phyloP scores from a whole-genome alignment of 1,284 basidiomycete species.

The Austroboletus niveus region DNA sequence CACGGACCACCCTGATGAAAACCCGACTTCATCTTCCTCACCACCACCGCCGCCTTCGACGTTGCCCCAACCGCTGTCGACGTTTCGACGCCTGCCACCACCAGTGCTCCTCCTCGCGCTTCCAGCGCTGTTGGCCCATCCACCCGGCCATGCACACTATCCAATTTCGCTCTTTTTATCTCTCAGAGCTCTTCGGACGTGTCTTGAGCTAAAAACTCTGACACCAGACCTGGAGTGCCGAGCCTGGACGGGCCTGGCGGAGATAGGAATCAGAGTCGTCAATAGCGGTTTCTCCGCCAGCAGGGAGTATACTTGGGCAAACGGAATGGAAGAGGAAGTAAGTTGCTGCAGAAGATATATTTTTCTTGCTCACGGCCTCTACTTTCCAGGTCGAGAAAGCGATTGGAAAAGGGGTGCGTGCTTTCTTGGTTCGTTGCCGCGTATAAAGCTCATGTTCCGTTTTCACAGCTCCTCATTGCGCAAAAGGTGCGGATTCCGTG shows the following conservation, averaged over 20 bases:
- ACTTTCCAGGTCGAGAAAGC: constrained; percentile 47
- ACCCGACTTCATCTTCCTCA: not conserved
- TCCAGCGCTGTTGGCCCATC: constrained; percentile 57
- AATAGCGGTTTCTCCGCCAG: constrained; percentile 42
- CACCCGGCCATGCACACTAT: constrained; percentile 57
- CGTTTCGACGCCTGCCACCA: constrained; percentile 41
- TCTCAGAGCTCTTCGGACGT: constrained; percentile 51
- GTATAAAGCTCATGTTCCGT: constrained; percentile 1
- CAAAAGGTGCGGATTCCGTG: constrained; percentile 47
- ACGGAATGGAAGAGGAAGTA: constrained; percentile 54
- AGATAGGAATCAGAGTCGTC: constrained; percentile 58
- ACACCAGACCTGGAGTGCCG: constrained; percentile 61
- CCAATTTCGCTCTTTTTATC: constrained; percentile 54
- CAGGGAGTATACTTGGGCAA: constrained; percentile 43
- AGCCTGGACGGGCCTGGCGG: constrained; percentile 64
- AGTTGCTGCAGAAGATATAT: constrained; percentile 3
- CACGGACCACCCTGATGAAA: constrained; percentile 4
- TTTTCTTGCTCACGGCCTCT: constrained; percentile 1
- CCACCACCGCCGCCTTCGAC: not conserved
- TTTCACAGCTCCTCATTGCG: constrained; percentile 53
- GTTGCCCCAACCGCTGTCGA: not conserved
- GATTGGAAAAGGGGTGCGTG: constrained; percentile 47
- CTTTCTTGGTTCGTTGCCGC: not conserved
- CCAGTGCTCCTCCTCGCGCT: constrained; percentile 56
- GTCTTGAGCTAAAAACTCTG: constrained; percentile 48